Evolutionary conservation across 768 basidiomycete species (phyloP), one percentile per base, ranked within the genome.

Genomic region (Neoboletus magnificus): DNA sequence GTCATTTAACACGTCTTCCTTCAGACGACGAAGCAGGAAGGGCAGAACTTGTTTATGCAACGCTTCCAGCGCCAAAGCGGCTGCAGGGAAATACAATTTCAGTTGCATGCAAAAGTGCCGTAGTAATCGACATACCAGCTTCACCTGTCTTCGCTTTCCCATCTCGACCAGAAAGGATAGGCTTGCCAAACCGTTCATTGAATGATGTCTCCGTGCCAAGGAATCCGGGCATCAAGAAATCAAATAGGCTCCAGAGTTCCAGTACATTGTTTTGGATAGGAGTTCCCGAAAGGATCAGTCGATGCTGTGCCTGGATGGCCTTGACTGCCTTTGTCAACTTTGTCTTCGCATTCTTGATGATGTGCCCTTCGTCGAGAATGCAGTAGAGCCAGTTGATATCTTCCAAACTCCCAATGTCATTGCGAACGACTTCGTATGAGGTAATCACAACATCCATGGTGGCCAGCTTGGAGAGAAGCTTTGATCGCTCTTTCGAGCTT

Each of bases 161-260:
- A 61, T 98, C 97, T 46, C 95, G 82, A 70, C 93, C 94, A 7
- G 93, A 90, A 49, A 97, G 74, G 46, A 99, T 98, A 2, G 97
- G 97, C 67, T 95, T 97, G 57, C 93, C 87, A 67, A 97, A 99
- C 30, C 92, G 83, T 54, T 98, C 94, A 64, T 93, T 96, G 77
- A 99, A 99, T 2, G 87, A 88, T 15, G 86, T 71, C 71, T 98
- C 97, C 13, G 89, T 93, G n/a, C 97, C 97, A 49, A 99, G 76
- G 76, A 99, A 98, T 4, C 97, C 97, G 16, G 97, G 97, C 97
- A 99, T 99, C 61, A 99, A 76, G 75, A 98, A 99, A 73, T 99
- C 97, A 71, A 99, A 99, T 42, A 99, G 75, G 72, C 93, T 97
- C 97, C 97, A 99, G 2, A 99, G 76, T 69, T 99, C 97, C 47